These are phyloP conservation scores for Penicillium sp. DNA, from an alignment of 2,329 filamentous ascomycete genomes.

Conservation along the genomic window DNA sequence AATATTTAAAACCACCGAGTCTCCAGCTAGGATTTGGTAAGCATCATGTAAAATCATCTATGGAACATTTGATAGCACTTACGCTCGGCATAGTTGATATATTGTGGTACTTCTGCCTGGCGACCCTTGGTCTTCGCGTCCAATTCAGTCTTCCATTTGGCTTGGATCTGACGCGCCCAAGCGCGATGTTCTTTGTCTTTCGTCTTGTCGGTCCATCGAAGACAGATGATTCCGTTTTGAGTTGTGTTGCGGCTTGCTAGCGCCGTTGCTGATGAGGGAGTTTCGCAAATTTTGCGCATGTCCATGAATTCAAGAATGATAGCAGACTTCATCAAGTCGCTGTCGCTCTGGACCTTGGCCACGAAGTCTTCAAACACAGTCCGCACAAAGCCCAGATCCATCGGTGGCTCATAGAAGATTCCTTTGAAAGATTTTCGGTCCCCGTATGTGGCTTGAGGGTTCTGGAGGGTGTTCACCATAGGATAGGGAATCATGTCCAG, in stretches of 20 bases:
- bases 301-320: slow-evolving; percentile 48
- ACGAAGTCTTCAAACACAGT: slow-evolving; percentile 33
- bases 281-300: slow-evolving; percentile 40
- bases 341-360: slow-evolving; percentile 26
- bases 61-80: slow-evolving; percentile 10
- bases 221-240: slow-evolving; percentile 45
- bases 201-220: slow-evolving; percentile 43
- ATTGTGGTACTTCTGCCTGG: slow-evolving; percentile 28
- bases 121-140: slow-evolving; percentile 13
- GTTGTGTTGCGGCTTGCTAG: slow-evolving; percentile 49
- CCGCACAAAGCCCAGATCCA: slow-evolving; percentile 37
- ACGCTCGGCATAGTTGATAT: slow-evolving; percentile 39
- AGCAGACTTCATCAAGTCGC: slow-evolving; percentile 30
- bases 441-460: slow-evolving; percentile 40
- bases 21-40: slow-evolving; percentile 26
- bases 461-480: slow-evolving; percentile 41
- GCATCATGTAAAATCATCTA: background rate
- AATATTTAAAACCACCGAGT: slow-evolving; percentile 37
- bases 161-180: slow-evolving; percentile 40
- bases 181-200: slow-evolving; percentile 40
- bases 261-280: slow-evolving; percentile 41
- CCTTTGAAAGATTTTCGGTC: slow-evolving; percentile 47
- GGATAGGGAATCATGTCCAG: slow-evolving; percentile 45
- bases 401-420: slow-evolving; percentile 46
- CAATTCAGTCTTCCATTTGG: slow-evolving; percentile 26